phyloP scores from a whole-genome alignment of 2,329 filamentous ascomycete genomes.

The Botryotinia globosa region DNA sequence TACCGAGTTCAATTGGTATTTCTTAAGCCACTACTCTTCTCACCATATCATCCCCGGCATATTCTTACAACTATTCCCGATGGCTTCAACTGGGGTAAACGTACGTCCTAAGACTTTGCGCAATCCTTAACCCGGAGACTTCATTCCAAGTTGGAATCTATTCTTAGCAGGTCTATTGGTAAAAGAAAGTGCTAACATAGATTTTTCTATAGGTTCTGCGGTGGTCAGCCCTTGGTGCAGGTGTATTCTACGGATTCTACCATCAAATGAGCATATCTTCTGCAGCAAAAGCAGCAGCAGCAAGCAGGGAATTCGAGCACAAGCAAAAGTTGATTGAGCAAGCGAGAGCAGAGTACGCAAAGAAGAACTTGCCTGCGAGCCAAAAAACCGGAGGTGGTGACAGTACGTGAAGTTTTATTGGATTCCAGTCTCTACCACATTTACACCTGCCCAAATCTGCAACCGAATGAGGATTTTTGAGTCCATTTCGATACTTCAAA shows the following conservation, averaged over 20 bases:
- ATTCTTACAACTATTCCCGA: conserved; percentile 26
- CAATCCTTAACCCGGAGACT: conserved; percentile 12
- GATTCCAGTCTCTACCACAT: background rate
- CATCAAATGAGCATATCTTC: conserved; percentile 82
- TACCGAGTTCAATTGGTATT: conserved; percentile 35
- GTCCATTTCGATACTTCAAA: background rate
- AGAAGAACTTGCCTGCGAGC: conserved; percentile 62
- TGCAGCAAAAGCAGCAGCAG: conserved; percentile 65
- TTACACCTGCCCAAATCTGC: background rate
- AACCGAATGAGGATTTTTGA: background rate
- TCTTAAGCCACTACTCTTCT: conserved; percentile 23
- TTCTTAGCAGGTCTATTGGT: conserved; percentile 4
- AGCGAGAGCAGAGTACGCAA: conserved; percentile 87
- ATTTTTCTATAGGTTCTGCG: conserved; percentile 72
- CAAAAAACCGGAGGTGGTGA: conserved; percentile 39
- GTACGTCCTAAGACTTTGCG: conserved; percentile 42
- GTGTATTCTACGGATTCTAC: conserved; percentile 92
- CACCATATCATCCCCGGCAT: conserved; percentile 20
- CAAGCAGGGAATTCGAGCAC: conserved; percentile 81
- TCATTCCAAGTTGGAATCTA: background rate
- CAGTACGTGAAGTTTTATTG: conserved; percentile 35
- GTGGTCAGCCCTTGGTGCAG: conserved; percentile 89
- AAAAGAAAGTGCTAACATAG: conserved; percentile 4
- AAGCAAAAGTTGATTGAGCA: conserved; percentile 89
- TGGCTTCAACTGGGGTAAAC: conserved; percentile 50